Percentiles rank a stretch among this genome's conserved stretches.
Conservation (phyloP, 169 alveolate species). For the Plasmodium vivax region DNA sequence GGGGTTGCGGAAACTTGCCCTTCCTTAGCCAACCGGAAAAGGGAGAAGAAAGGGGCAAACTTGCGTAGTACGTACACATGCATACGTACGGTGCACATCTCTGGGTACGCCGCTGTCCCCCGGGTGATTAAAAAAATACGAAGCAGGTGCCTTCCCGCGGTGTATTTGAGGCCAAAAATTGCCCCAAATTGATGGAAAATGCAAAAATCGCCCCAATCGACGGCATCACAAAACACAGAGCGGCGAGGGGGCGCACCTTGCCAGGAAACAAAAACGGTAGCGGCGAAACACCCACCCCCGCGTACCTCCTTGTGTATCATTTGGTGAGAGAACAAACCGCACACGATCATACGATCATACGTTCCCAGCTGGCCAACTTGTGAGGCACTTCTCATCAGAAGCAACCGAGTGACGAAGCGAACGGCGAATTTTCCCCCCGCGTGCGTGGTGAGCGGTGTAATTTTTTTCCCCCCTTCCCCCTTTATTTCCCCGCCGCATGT, state of each 20-base stretch:
- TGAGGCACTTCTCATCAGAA: neutral
- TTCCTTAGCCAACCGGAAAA: neutral
- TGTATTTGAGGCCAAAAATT: neutral
- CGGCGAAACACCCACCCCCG: neutral
- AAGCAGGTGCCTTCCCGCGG: neutral
- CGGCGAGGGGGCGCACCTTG: neutral
- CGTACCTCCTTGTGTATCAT: neutral
- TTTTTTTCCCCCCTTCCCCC: neutral
- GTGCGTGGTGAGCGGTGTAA: neutral
- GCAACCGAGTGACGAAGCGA: neutral
- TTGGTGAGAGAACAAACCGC: neutral
- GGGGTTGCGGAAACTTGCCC: neutral
- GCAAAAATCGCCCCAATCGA: neutral
- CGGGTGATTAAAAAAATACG: neutral
- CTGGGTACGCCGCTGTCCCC: neutral
- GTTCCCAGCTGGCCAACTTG: neutral
- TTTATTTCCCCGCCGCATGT: neutral
- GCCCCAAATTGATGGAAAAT: too few relatives aligned
- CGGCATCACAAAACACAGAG: neutral
- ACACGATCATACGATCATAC: too few relatives aligned
- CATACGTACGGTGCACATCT: neutral
- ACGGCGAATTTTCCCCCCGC: neutral
- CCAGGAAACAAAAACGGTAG: neutral
- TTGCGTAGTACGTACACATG: neutral
- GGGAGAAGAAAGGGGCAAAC: neutral